Base-by-base conservation (phyloP, 208 protist genomes). In the Wallacemonas sp. region DNA sequence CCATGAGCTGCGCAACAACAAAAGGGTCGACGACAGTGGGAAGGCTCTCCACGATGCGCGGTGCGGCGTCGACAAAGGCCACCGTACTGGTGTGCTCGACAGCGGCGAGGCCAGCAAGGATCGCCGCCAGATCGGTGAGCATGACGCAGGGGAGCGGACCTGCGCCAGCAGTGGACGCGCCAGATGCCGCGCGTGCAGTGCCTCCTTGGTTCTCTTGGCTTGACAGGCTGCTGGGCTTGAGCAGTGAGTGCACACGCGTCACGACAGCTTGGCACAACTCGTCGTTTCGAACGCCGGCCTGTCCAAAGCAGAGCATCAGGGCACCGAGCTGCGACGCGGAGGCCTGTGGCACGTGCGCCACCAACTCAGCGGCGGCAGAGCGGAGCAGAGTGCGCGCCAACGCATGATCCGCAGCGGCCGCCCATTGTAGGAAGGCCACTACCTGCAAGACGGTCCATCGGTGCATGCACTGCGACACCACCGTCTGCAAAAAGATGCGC, bases 251-350 rank as follows among this genome's bases (percentile, higher is more conserved):
- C 32, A 83, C 22, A 0, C 89, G 75, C 37, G 24, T 63, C 12
- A 76, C 61, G 24, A 86, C 73, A 1, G 74, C 76, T 15, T 78
- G 73, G 70, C 85, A 92, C 41, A 95, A 87, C 6, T 71, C 69
- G 46, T 95, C 85, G 46, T 89, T 81, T 1, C 89, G 82, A 34
- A 95, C 85, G 24, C 73, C 73, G 1, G 83, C 75, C 24, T 38
- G 54, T 0, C 85, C 89, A 53, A 81, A 92, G 41, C 71, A 89
- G 48, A 71, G 66, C 52, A 86, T 73, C 15, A 95, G 66, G 41
- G 68, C 58, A 9, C 73, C 71, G 26, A 95, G 67, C 77, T 95
- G 89, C 32, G 64, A 41, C 19, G 79, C 65, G 15, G 89, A 90
- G 9, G 89, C 83, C 12, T 73, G 71, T 13, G 66, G 65, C 44